A percentile compares a stretch with the other conserved stretches of the same genome.
These are phyloP conservation scores for Polyporus arcularius DNA, from an alignment of 768 basidiomycete species.

Conservation along the genomic window DNA sequence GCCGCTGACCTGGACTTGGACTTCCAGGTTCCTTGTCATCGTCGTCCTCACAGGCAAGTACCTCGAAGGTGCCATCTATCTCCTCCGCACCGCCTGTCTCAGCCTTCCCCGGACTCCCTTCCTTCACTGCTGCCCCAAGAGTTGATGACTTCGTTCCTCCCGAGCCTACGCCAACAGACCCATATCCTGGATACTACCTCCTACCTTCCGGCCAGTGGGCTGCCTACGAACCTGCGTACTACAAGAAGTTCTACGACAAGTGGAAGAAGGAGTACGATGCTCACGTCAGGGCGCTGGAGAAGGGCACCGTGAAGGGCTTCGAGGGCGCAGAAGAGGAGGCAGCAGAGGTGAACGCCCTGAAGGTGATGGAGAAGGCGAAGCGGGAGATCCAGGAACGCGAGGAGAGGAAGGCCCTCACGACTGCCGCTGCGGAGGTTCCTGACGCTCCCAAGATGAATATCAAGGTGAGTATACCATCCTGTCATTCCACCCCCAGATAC, in stretches of 20 bases:
- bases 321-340: slow-evolving; percentile 64
- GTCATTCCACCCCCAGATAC: neutral
- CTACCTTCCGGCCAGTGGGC: slow-evolving; percentile 81
- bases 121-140: slow-evolving; percentile 59
- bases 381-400: slow-evolving; percentile 74
- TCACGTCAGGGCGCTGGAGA: slow-evolving; percentile 73
- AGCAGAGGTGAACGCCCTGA: slow-evolving; percentile 61
- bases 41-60: slow-evolving; percentile 15
- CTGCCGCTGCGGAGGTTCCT: slow-evolving; percentile 53
- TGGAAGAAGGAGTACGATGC: slow-evolving; percentile 76
- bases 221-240: slow-evolving; percentile 70
- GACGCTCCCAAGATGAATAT: slow-evolving; percentile 82
- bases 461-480: slow-evolving; percentile 47
- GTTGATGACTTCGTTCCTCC: slow-evolving; percentile 71
- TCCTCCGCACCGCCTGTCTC: slow-evolving; percentile 17
- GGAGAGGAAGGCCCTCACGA: slow-evolving; percentile 73
- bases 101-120: slow-evolving; percentile 11
- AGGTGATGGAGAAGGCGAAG: slow-evolving; percentile 80
- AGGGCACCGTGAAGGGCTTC: slow-evolving; percentile 65
- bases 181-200: slow-evolving; percentile 87
- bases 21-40: slow-evolving; percentile 28
- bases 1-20: neutral
- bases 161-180: slow-evolving; percentile 71
- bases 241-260: slow-evolving; percentile 63
- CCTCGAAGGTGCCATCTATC: neutral